Base-by-base conservation (phyloP, 2,329 filamentous ascomycete genomes). In the Pezicula rhizophila region DNA sequence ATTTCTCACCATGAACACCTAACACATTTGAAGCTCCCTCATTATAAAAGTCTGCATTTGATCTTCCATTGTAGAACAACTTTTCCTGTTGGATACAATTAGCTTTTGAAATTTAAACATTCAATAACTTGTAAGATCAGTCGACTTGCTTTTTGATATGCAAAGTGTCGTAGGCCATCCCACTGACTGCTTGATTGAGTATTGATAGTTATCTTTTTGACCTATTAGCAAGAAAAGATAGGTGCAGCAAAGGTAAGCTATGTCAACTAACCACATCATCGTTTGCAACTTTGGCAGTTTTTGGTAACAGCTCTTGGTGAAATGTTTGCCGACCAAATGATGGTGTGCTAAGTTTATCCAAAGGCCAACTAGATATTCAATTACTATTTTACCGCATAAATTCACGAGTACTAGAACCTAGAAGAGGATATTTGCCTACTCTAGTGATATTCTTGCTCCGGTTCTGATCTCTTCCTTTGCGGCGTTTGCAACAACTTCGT, bases 171-270 rank as follows among this genome's bases (percentile, higher is more conserved):
- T 2, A 72, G 57, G 28, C 65, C 64, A 56, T 73, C 70, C 68
- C 70, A 72, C 47, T 72, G 69, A 37, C 58, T 66, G 15, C 62
- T 63, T 39, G 60, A 63, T 50, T 73, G 70, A 5, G 70, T 73
- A 52, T 72, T 72, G 53, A 71, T 44, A 8, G 35, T 38, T n/a
- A 38, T 38, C 35, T 38, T 8, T 15, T 23, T 7, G 23, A 7
- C 6, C 3, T 23, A 23, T 23, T 23, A 23, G 23, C 23, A 23
- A 23, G 23, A 23, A 10, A n/a, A 11, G 35, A 38, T 8, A 38
- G 7, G 8, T n/a, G 5, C 18, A 8, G 1, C 11, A 5, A 38
- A 38, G 18, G 15, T 38, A 15, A 38, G 18, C 10, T n/a, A 14
- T 38, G 7, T 38, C 2, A n/a, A 37, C 34, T 3, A 14, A 37